phyloP scores from a whole-genome alignment of 805 yeast species.

The Nakazawaea peltata region DNA sequence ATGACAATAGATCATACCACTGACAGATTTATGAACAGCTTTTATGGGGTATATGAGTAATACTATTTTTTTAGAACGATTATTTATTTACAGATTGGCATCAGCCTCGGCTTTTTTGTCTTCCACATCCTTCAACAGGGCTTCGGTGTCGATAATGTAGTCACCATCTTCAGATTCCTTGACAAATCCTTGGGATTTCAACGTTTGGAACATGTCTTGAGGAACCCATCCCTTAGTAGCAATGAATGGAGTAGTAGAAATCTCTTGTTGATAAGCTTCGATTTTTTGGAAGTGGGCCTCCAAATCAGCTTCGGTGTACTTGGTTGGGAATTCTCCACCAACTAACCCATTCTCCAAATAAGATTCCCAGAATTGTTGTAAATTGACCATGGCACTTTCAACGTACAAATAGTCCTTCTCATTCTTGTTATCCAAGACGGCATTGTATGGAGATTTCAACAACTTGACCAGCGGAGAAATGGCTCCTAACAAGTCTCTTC shows the following conservation, averaged over 20 bases:
- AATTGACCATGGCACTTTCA: constrained; percentile 58
- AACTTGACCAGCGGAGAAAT: constrained; percentile 78
- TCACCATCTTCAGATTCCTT: constrained; percentile 53
- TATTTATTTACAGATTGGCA: too few relatives aligned
- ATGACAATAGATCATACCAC: too few relatives aligned
- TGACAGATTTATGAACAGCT: too few relatives aligned
- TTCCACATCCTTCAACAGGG: constrained; percentile 7
- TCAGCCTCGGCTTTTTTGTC: too few relatives aligned
- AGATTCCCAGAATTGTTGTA: constrained; percentile 62
- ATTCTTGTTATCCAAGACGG: constrained; percentile 49
- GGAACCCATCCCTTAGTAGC: constrained; percentile 96
- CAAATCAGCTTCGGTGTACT: constrained; percentile 49
- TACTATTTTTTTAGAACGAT: too few relatives aligned
- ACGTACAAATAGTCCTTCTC: constrained; percentile 56
- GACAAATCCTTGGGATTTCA: constrained; percentile 61
- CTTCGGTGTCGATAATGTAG: constrained; percentile 20
- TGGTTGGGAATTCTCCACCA: constrained; percentile 48
- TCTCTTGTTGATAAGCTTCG: constrained; percentile 58
- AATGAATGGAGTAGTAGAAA: constrained; percentile 70
- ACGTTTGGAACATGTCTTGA: constrained; percentile 77
- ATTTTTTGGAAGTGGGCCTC: constrained; percentile 50
- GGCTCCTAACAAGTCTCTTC: constrained; percentile 64
- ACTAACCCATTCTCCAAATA: constrained; percentile 53
- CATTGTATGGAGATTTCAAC: constrained; percentile 55
- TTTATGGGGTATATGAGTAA: too few relatives aligned